phyloP scores from a whole-genome alignment of 257 asterid genomes.

The Plantago ovata region DNA sequence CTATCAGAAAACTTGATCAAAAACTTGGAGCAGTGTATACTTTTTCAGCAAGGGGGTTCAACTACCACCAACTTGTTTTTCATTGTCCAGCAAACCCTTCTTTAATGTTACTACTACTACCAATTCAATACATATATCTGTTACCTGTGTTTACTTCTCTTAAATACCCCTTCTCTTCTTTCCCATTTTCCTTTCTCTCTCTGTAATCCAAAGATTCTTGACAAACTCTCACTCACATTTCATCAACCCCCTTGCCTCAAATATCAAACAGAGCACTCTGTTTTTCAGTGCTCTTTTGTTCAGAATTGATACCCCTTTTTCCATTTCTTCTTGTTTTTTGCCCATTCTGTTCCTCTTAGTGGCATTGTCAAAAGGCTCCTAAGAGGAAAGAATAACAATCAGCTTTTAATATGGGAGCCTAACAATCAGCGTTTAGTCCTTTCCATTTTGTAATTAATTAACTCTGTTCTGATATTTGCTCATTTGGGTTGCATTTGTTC shows the following conservation, averaged over 20 bases:
- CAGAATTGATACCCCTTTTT: too few relatives aligned
- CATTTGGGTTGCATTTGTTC: too few relatives aligned
- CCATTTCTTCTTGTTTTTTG: background rate
- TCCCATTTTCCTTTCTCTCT: conserved; percentile 15
- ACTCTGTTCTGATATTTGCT: too few relatives aligned
- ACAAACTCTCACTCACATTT: too few relatives aligned
- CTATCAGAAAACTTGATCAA: conserved; percentile 17
- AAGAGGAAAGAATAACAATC: background rate
- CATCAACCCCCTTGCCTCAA: conserved; percentile 16
- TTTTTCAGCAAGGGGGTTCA: conserved; percentile 36
- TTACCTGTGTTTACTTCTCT: conserved; percentile 35
- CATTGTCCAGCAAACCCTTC: conserved; percentile 22
- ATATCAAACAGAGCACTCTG: conserved; percentile 1
- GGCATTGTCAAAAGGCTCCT: background rate
- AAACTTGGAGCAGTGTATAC: conserved; percentile 9
- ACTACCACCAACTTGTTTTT: conserved; percentile 67
- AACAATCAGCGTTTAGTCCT: too few relatives aligned
- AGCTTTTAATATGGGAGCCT: background rate
- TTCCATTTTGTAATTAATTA: too few relatives aligned
- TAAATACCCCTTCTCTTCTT: conserved; percentile 10
- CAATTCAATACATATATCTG: conserved; percentile 32
- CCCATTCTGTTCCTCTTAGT: conserved; percentile 4
- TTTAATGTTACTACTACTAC: conserved; percentile 24
- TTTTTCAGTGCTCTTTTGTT: too few relatives aligned
- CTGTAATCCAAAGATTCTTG: conserved; percentile 2